Evolutionary conservation across 371 early-diverging fungal genomes (phyloP).

Genomic region (Circinella umbellata): DNA sequence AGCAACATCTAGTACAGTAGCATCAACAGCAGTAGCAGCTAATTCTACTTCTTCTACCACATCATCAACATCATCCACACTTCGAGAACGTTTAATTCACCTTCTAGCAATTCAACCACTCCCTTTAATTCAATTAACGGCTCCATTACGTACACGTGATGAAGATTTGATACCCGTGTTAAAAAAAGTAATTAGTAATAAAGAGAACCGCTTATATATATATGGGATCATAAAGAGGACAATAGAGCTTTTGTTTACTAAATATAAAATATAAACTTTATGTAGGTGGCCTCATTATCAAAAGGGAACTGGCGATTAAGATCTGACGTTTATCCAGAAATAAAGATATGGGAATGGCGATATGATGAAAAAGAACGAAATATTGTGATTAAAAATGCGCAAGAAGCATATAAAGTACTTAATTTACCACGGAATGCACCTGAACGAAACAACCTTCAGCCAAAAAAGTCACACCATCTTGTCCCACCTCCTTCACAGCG

Average conservation of each 20-base stretch:
- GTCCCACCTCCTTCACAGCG: slow-evolving; percentile 17
- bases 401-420: slow-evolving; percentile 53
- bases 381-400: slow-evolving; percentile 48
- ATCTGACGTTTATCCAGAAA: slow-evolving; percentile 53
- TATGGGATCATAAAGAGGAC: not conserved
- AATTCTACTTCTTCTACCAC: not conserved
- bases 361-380: slow-evolving; percentile 51
- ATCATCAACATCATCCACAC: not conserved
- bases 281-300: slow-evolving; percentile 18
- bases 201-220: not conserved
- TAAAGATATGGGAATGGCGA: slow-evolving; percentile 59
- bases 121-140: slow-evolving; percentile 30
- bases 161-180: slow-evolving; percentile 39
- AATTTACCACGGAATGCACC: slow-evolving; percentile 54
- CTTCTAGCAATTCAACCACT: slow-evolving; percentile 38
- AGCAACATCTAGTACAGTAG: not conserved
- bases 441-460: slow-evolving; percentile 45
- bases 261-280: not conserved
- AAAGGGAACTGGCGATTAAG: slow-evolving; percentile 46
- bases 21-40: not conserved
- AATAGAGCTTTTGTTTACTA: not conserved
- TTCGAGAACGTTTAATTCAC: slow-evolving; percentile 46
- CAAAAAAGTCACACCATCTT: slow-evolving; percentile 21
- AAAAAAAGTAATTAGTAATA: slow-evolving; percentile 27
- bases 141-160: slow-evolving; percentile 28